phyloP scores from a whole-genome alignment of 768 basidiomycete genomes.

The Gloeophyllum trabeum region DNA sequence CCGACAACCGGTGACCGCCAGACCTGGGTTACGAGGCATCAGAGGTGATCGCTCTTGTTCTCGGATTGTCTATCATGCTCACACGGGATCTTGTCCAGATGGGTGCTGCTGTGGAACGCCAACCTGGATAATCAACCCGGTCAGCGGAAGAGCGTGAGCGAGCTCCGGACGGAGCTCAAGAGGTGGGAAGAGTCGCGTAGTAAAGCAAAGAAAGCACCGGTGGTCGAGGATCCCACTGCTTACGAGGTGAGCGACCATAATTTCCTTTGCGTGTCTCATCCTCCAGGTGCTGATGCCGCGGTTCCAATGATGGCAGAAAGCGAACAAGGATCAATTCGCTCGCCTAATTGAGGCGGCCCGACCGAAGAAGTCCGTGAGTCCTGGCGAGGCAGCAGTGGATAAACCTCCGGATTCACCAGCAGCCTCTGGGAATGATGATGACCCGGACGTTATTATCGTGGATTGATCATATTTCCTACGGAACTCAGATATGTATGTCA shows the following conservation, averaged over 20 bases:
- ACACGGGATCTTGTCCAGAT: slow-evolving; percentile 25
- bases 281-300: not conserved
- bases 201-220: slow-evolving; percentile 21
- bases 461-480: too few relatives aligned
- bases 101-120: slow-evolving; percentile 61
- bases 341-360: slow-evolving; percentile 23
- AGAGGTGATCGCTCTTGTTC: slow-evolving; percentile 27
- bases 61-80: slow-evolving; percentile 1
- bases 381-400: too few relatives aligned
- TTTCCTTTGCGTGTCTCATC: not conserved
- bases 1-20: slow-evolving; percentile 40
- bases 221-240: slow-evolving; percentile 26
- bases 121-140: slow-evolving; percentile 47
- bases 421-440: too few relatives aligned
- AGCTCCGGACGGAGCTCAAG: slow-evolving; percentile 41
- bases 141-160: slow-evolving; percentile 32
- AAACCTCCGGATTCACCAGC: too few relatives aligned
- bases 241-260: slow-evolving; percentile 24
- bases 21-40: slow-evolving; percentile 43
- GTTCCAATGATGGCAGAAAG: slow-evolving; percentile 11
- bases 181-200: slow-evolving; percentile 42
- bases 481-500: too few relatives aligned
- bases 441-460: too few relatives aligned
- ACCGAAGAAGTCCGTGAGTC: slow-evolving; percentile 10
- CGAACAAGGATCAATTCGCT: slow-evolving; percentile 19